phyloP scores from a whole-genome alignment of 148 eudicot species.

The Fagopyrum esculentum region DNA sequence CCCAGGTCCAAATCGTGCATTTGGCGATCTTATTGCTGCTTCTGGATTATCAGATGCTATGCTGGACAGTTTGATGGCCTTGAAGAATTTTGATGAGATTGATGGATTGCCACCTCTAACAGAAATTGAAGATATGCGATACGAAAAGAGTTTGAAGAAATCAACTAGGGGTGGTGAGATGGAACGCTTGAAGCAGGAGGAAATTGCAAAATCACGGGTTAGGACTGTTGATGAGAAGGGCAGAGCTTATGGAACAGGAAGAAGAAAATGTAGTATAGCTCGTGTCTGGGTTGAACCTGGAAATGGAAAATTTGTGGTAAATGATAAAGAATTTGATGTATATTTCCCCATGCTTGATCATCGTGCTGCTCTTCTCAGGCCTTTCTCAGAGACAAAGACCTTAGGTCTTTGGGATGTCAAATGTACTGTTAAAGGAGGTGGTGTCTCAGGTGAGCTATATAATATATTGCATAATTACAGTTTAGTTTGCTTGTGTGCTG shows the following conservation, averaged over 20 bases:
- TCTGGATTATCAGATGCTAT: constrained; percentile 90
- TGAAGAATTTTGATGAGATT: constrained; percentile 67
- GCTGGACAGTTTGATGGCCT: constrained; percentile 87
- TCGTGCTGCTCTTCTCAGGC: constrained; percentile 95
- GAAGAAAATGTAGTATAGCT: constrained; percentile 87
- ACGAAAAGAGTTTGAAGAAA: constrained; percentile 49
- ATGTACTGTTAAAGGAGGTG: constrained; percentile 98
- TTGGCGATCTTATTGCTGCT: constrained; percentile 86
- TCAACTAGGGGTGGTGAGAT: constrained; percentile 63
- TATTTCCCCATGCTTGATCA: constrained; percentile 97
- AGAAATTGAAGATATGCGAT: constrained; percentile 73
- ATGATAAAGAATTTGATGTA: constrained; percentile 83
- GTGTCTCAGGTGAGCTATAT: constrained; percentile 55
- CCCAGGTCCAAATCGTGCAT: constrained; percentile 86
- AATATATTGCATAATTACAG: neutral
- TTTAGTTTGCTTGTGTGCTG: neutral
- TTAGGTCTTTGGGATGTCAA: constrained; percentile 81
- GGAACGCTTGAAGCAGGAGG: constrained; percentile 85
- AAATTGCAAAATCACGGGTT: constrained; percentile 71
- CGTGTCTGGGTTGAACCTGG: constrained; percentile 97
- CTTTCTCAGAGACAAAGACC: constrained; percentile 81
- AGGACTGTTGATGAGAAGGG: constrained; percentile 74
- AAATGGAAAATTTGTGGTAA: constrained; percentile 62
- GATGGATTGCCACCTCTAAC: constrained; percentile 76
- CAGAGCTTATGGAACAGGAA: constrained; percentile 96